Evolutionary conservation across 805 yeast species (phyloP).

Genomic region (Yarrowia sp.): DNA sequence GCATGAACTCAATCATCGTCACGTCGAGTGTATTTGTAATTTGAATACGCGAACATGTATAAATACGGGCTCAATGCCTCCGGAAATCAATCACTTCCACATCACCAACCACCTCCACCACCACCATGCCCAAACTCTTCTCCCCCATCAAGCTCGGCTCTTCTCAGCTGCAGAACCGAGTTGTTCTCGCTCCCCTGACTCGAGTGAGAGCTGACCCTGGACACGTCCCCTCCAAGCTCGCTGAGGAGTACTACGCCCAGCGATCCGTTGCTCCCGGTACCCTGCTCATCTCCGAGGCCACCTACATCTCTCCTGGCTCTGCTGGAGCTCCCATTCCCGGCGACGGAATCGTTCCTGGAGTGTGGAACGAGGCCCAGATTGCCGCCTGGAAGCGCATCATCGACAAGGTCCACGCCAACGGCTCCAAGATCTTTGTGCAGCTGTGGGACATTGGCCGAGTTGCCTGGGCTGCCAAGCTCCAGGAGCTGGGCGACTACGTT

Average conservation of each 20-base stretch:
- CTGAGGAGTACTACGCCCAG: slow-evolving; percentile 53
- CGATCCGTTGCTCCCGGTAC: slow-evolving; percentile 58
- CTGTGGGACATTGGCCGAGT: slow-evolving; percentile 48
- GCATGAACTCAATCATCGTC: too few relatives aligned
- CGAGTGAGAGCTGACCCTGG: slow-evolving; percentile 43
- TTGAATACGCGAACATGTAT: too few relatives aligned
- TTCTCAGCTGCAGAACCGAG: slow-evolving; percentile 40
- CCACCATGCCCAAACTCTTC: slow-evolving; percentile 30
- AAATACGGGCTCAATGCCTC: too few relatives aligned
- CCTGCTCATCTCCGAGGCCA: slow-evolving; percentile 59
- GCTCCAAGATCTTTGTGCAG: slow-evolving; percentile 43
- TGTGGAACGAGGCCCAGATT: slow-evolving; percentile 75
- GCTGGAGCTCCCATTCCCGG: slow-evolving; percentile 36
- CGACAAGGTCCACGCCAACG: slow-evolving; percentile 46
- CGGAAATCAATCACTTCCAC: too few relatives aligned
- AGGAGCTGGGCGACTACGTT: slow-evolving; percentile 3
- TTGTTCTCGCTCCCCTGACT: slow-evolving; percentile 53
- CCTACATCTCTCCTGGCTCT: slow-evolving; percentile 47
- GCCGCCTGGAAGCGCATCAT: slow-evolving; percentile 69
- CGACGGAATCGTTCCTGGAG: slow-evolving; percentile 41
- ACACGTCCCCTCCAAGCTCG: slow-evolving; percentile 47
- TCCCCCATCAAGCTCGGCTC: slow-evolving; percentile 36
- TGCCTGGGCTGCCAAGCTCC: slow-evolving; percentile 7
- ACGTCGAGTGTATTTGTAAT: too few relatives aligned
- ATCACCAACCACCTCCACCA: too few relatives aligned